Evolutionary conservation across 352 stramenopile species (phyloP).

Genomic region (Phytopythium vexans): DNA sequence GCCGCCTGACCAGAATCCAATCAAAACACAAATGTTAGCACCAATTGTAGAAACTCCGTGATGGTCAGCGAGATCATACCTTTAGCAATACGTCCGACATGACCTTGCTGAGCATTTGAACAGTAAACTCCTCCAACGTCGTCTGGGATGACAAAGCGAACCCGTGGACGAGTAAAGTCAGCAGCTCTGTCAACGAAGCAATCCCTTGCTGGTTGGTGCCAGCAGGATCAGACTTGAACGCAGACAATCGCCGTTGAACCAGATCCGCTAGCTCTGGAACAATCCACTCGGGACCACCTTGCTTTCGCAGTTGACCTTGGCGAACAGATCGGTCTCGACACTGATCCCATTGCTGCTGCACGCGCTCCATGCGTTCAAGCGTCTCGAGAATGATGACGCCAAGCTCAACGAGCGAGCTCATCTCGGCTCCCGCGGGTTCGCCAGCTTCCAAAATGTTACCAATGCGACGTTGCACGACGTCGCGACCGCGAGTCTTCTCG

Average conservation of each 20-base stretch:
- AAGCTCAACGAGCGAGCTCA: conserved; percentile 65
- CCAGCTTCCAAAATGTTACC: conserved; percentile 64
- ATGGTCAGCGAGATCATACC: conserved; percentile 23
- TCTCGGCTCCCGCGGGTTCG: conserved; percentile 46
- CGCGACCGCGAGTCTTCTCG: conserved; percentile 59
- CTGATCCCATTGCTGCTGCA: conserved; percentile 45
- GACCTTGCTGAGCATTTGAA: conserved; percentile 61
- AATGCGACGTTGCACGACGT: conserved; percentile 70
- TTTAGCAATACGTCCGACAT: conserved; percentile 42
- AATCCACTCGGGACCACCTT: conserved; percentile 61
- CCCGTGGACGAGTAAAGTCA: conserved; percentile 60
- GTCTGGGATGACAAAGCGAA: conserved; percentile 52
- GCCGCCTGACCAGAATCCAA: conserved; percentile 28
- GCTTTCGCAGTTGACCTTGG: conserved; percentile 45
- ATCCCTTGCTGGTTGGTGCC: conserved; percentile 11
- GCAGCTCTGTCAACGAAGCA: conserved; percentile 34
- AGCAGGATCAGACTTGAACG: conserved; percentile 10
- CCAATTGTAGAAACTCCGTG: background rate
- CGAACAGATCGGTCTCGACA: conserved; percentile 42
- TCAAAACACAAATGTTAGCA: background rate
- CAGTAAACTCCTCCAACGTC: conserved; percentile 57
- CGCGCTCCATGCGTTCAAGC: conserved; percentile 62
- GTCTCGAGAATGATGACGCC: conserved; percentile 74
- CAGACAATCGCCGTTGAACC: conserved; percentile 45
- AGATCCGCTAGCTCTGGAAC: conserved; percentile 61